Evolutionary conservation across 371 early-diverging fungal species (phyloP).

Genomic region (Mortierella polycephala): DNA sequence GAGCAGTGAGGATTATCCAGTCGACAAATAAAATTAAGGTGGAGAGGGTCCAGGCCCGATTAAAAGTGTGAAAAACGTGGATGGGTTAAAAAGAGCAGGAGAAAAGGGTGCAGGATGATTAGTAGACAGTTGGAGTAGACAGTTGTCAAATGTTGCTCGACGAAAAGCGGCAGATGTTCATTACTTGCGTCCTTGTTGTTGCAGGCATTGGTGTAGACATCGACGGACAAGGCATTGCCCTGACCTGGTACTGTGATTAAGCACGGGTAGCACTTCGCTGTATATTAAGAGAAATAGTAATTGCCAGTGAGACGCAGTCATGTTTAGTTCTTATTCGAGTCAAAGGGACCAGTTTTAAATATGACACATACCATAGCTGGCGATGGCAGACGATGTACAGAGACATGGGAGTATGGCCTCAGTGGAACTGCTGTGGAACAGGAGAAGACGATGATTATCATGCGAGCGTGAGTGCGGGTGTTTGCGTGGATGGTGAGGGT

Average conservation of each 20-base stretch:
- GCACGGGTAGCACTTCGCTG: constrained; percentile 38
- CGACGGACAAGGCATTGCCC: constrained; percentile 1
- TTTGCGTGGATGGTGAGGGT: background rate
- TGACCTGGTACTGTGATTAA: constrained; percentile 1
- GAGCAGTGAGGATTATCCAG: background rate
- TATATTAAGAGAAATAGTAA: background rate
- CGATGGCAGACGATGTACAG: constrained; percentile 22
- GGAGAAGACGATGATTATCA: background rate
- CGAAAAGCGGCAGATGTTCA: background rate
- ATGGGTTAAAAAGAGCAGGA: no score
- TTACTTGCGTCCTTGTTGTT: constrained; percentile 14
- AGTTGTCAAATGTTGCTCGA: background rate
- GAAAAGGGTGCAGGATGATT: background rate
- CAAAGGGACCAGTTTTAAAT: background rate
- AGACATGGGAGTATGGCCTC: constrained; percentile 9
- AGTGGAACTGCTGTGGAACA: background rate
- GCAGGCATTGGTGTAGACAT: constrained; percentile 10
- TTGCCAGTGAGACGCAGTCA: background rate
- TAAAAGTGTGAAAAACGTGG: background rate
- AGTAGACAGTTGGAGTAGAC: background rate
- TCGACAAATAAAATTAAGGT: background rate
- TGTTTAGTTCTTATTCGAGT: background rate
- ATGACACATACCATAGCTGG: constrained; percentile 18
- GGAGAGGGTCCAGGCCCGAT: background rate
- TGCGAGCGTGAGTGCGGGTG: background rate